Base-by-base conservation (phyloP, 768 basidiomycete genomes). In the Ramaria sp. region DNA sequence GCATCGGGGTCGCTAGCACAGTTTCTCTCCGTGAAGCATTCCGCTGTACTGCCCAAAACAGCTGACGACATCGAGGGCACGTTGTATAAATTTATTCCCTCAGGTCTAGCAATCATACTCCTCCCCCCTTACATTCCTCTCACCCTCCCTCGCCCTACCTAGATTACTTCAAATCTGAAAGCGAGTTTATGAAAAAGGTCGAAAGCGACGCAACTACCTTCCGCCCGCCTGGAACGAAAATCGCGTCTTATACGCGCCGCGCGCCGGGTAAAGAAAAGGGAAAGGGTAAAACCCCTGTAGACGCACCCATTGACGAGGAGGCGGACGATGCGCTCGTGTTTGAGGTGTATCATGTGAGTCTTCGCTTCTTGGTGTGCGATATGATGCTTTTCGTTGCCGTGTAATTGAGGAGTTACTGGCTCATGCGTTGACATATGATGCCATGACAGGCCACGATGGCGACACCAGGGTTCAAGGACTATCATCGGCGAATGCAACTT, bases 401-500 rank as follows among this genome's bases (percentile, higher is more conserved):
- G 32, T 9, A 9, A 3, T 13, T 34, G 9, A 34, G 9, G 32
- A 13, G 13, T 13, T 13, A 39, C 57, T 44, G 43, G 25, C 24
- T 27, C 49, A 34, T 47, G 20, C 27, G 1, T 57, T 36, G 45
- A 9, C n/a, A n/a, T 34, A 13, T 13, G 8, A 9, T 9, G 32
- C 32, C 2, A 34, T 34, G 8, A 48, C 61, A 97, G 93, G 70
- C 81, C 18, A 94, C 82, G 20, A 93, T 88, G 80, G 67, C 80
- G 55, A 88, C 90, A 0, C 78, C 86, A 6, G 94, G 89, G 12
- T 98, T 97, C 70, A 76, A 74, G 64, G 91, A 95, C 67, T 92
- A 90, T 57, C 95, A 97, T 64, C 77, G 85, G 16, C 73, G 80
- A 52, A 95, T 96, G 87, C 96, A 98, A 68, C 65, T 97, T 48